These are phyloP conservation scores for Cyberlindnera xylosilytica DNA, from an alignment of 805 yeast species.

Conservation along the genomic window DNA sequence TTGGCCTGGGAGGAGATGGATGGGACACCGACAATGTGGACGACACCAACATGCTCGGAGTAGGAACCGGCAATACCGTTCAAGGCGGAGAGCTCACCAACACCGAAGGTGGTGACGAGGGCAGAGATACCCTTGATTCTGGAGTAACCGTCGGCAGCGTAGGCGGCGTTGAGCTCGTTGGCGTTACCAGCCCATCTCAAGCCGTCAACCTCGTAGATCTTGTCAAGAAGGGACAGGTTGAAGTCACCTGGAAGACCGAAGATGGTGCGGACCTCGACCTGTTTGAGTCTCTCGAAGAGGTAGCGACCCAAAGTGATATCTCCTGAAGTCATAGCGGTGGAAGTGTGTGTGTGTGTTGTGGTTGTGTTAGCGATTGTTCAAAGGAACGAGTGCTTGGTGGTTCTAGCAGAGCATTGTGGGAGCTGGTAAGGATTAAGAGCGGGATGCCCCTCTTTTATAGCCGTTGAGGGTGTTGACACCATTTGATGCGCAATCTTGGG, in stretches of 20 bases:
- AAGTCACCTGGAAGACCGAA: constrained; percentile 85
- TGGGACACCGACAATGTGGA: constrained; percentile 87
- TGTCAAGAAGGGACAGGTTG: constrained; percentile 68
- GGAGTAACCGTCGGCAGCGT: constrained; percentile 87
- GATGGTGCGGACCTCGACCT: constrained; percentile 65
- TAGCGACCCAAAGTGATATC: constrained; percentile 70
- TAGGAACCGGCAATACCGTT: constrained; percentile 87
- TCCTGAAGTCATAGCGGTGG: constrained; percentile 11
- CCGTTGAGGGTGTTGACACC: constrained; percentile 15
- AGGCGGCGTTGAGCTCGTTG: constrained; percentile 85
- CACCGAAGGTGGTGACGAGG: constrained; percentile 84
- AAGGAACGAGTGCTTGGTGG: constrained; percentile 2
- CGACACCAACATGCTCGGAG: constrained; percentile 84
- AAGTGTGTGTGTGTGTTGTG: constrained; percentile 6
- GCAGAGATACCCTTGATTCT: constrained; percentile 75
- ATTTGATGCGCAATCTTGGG: constrained; percentile 14
- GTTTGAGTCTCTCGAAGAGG: constrained; percentile 74
- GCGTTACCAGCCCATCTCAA: constrained; percentile 90
- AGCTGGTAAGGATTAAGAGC: neutral
- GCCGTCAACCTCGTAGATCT: constrained; percentile 70
- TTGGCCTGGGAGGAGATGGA: constrained; percentile 69
- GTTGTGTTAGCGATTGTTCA: neutral
- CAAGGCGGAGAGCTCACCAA: constrained; percentile 81
- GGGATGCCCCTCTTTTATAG: neutral
- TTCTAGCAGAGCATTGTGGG: neutral